A percentile compares a stretch with the other conserved stretches of the same genome.
Conservation (phyloP, 371 early-diverging fungal species). For the Fennellomyces sp. region DNA sequence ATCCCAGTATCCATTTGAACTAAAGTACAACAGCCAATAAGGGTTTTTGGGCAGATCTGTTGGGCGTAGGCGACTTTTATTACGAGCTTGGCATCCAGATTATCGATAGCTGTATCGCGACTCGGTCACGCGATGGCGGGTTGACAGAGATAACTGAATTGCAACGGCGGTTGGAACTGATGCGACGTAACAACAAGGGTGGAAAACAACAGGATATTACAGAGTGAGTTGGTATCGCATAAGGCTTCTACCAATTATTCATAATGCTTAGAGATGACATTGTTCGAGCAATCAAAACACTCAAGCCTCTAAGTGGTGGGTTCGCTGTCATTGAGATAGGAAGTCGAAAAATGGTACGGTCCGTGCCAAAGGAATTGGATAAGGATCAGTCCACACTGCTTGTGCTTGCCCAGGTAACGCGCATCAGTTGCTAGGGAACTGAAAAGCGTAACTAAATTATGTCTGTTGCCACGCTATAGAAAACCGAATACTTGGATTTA, state of each 20-base stretch:
- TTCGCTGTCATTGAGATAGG: slow-evolving; percentile 85
- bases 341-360: slow-evolving; percentile 78
- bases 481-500: slow-evolving; percentile 66
- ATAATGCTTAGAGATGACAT: slow-evolving; percentile 73
- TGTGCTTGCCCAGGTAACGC: slow-evolving; percentile 66
- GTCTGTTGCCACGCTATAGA: slow-evolving; percentile 32
- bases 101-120: slow-evolving; percentile 85
- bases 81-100: slow-evolving; percentile 94
- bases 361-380: slow-evolving; percentile 90
- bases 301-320: slow-evolving; percentile 86
- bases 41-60: slow-evolving; percentile 91
- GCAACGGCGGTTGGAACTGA: slow-evolving; percentile 63
- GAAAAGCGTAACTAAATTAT: background rate
- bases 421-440: background rate
- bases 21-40: slow-evolving; percentile 73
- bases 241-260: background rate
- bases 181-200: slow-evolving; percentile 55
- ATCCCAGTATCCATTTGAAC: too few species aligned
- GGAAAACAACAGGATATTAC: slow-evolving; percentile 39
- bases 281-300: slow-evolving; percentile 79
- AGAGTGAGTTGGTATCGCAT: slow-evolving; percentile 23
- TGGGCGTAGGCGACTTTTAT: slow-evolving; percentile 98
- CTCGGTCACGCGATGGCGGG: slow-evolving; percentile 88
- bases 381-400: slow-evolving; percentile 76
- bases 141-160: slow-evolving; percentile 85